Evolutionary conservation across 2,329 filamentous ascomycete genomes (phyloP).

Genomic region (Trichoderma breve): DNA sequence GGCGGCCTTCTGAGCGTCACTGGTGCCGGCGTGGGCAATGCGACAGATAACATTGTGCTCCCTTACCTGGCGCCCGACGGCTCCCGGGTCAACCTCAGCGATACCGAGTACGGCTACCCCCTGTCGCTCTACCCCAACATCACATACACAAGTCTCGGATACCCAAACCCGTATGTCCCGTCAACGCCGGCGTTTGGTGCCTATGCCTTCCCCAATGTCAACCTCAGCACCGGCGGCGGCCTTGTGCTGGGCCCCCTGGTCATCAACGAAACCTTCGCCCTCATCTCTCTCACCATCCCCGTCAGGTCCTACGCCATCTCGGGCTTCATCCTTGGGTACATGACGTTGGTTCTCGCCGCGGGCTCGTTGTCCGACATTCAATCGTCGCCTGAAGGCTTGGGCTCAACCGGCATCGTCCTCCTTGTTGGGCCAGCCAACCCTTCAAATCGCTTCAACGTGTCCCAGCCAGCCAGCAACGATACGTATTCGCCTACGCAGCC

Average conservation of each 20-base stretch:
- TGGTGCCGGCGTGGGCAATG: constrained; percentile 37
- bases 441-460: constrained; percentile 62
- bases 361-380: constrained; percentile 61
- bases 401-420: constrained; percentile 65
- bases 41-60: constrained; percentile 50
- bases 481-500: constrained; percentile 41
- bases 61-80: constrained; percentile 62
- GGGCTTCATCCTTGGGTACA: constrained; percentile 71
- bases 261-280: constrained; percentile 69
- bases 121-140: constrained; percentile 74
- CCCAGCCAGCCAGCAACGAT: constrained; percentile 45
- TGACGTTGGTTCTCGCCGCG: constrained; percentile 76
- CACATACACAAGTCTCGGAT: constrained; percentile 55
- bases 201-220: constrained; percentile 49
- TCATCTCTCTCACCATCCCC: constrained; percentile 79
- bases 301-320: constrained; percentile 60
- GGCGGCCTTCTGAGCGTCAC: constrained; percentile 65
- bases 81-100: constrained; percentile 57
- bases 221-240: constrained; percentile 51
- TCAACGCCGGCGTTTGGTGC: constrained; percentile 45
- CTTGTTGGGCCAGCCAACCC: constrained; percentile 65
- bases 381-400: constrained; percentile 66
- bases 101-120: constrained; percentile 66
- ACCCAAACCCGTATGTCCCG: constrained; percentile 41
- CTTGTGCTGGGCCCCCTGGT: constrained; percentile 75